phyloP scores from a whole-genome alignment of 805 yeast species.

The Groenewaldozyma tartarivorans region DNA sequence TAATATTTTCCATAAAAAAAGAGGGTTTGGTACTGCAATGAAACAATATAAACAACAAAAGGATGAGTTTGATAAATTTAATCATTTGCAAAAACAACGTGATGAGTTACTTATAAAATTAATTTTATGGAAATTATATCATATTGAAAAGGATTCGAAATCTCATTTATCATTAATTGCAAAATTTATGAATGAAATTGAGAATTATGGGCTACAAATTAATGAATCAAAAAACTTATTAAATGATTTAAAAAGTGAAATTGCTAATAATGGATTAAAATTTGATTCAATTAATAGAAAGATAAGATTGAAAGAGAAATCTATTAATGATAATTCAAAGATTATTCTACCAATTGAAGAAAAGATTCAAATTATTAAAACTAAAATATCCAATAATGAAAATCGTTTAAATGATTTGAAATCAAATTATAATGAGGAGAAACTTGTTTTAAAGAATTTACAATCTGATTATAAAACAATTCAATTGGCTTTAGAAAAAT shows the following conservation, averaged over 20 bases:
- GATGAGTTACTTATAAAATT: constrained; percentile 32
- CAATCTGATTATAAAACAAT: constrained; percentile 41
- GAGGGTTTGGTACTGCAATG: constrained; percentile 62
- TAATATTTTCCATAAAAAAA: constrained; percentile 54
- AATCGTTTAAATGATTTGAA: constrained; percentile 41
- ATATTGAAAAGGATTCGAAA: constrained; percentile 35
- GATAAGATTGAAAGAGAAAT: constrained; percentile 30
- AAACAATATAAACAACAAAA: constrained; percentile 71
- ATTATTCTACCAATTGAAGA: constrained; percentile 56
- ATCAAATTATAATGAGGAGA: constrained; percentile 46
- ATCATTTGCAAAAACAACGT: constrained; percentile 38
- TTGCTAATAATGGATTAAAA: constrained; percentile 10
- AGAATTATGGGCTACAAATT: constrained; percentile 13
- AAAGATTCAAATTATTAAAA: constrained; percentile 38
- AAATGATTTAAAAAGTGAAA: constrained; percentile 8
- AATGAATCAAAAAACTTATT: constrained; percentile 13
- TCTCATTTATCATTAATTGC: constrained; percentile 21
- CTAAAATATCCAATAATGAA: constrained; percentile 34
- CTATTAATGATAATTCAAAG: constrained; percentile 36
- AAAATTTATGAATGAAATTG: constrained; percentile 16
- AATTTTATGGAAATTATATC: constrained; percentile 57
- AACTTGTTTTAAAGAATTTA: constrained; percentile 32
- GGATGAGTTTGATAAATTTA: constrained; percentile 59
- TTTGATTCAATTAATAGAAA: constrained; percentile 27
- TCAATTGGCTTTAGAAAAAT: constrained; percentile 31